Conservation (phyloP, 2,329 filamentous ascomycete species). For the Alternaria longipes region DNA sequence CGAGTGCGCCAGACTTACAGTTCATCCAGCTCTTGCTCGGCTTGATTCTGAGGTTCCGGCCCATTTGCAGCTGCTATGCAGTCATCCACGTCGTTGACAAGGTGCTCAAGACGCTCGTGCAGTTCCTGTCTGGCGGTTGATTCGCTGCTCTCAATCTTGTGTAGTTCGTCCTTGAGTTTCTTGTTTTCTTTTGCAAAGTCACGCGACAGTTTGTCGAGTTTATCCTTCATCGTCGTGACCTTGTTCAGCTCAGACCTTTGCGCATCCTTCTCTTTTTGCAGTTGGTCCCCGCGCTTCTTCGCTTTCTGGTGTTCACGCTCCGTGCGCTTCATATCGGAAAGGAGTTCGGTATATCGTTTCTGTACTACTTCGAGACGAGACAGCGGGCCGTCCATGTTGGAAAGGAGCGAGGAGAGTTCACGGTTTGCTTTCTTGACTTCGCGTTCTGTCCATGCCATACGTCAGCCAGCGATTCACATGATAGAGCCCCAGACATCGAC, state of each 20-base stretch:
- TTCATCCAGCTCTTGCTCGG: constrained; percentile 89
- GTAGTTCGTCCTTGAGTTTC: constrained; percentile 92
- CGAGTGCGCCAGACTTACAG: constrained; percentile 65
- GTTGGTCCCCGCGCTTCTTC: constrained; percentile 90
- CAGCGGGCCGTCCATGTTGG: constrained; percentile 88
- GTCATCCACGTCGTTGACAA: constrained; percentile 86
- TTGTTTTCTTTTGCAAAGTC: constrained; percentile 98
- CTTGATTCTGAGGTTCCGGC: constrained; percentile 75
- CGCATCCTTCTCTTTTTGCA: constrained; percentile 97
- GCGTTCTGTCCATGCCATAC: constrained; percentile 69
- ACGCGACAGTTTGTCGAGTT: constrained; percentile 93
- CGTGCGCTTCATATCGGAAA: constrained; percentile 93
- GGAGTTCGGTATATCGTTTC: constrained; percentile 88
- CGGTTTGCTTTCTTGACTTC: constrained; percentile 94
- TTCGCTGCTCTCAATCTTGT: constrained; percentile 85
- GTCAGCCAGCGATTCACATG: constrained; percentile 36
- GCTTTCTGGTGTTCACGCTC: constrained; percentile 95
- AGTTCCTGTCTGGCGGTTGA: constrained; percentile 83
- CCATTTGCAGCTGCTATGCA: constrained; percentile 88
- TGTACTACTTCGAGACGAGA: constrained; percentile 91
- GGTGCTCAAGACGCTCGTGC: constrained; percentile 82
- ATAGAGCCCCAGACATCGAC: constrained; percentile 13
- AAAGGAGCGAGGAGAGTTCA: constrained; percentile 85
- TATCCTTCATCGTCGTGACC: constrained; percentile 90
- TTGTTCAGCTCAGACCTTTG: constrained; percentile 88